Evolutionary conservation across 495 filamentous ascomycete genomes (phyloP).

Genomic region (Xylaria telfairii): DNA sequence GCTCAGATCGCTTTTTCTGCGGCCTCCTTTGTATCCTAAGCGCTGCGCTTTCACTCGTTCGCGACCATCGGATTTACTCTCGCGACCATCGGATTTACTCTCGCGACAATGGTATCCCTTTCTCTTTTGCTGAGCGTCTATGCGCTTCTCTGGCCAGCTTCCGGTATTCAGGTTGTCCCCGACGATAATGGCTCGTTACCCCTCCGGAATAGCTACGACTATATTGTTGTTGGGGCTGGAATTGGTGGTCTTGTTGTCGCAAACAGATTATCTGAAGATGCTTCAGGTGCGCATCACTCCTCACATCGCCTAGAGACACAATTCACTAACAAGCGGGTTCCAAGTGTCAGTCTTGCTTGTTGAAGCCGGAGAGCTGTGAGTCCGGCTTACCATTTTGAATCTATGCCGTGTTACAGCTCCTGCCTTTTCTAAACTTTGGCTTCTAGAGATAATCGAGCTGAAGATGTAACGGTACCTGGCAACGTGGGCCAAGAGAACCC

Average conservation of each 20-base stretch:
- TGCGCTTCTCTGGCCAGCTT: slow-evolving; percentile 23
- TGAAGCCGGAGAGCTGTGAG: slow-evolving; percentile 50
- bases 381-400: not conserved
- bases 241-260: slow-evolving; percentile 61
- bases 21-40: no score
- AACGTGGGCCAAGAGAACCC: slow-evolving; percentile 36
- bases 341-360: slow-evolving; percentile 44
- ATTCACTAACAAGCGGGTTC: not conserved
- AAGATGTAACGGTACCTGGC: slow-evolving; percentile 43
- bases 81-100: not conserved
- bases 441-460: slow-evolving; percentile 39
- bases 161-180: slow-evolving; percentile 23
- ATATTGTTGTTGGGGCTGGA: slow-evolving; percentile 60
- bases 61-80: no score
- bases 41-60: no score
- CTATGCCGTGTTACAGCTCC: not conserved
- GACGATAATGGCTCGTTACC: slow-evolving; percentile 21
- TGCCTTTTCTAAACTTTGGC: slow-evolving; percentile 17
- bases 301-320: not conserved
- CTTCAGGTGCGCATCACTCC: slow-evolving; percentile 32
- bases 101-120: not conserved
- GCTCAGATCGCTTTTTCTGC: not conserved
- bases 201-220: slow-evolving; percentile 50
- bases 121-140: slow-evolving; percentile 18
- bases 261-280: slow-evolving; percentile 57